Base-by-base conservation (phyloP, 163 green algal genomes). In the Coccomyxa subellipsoidea region DNA sequence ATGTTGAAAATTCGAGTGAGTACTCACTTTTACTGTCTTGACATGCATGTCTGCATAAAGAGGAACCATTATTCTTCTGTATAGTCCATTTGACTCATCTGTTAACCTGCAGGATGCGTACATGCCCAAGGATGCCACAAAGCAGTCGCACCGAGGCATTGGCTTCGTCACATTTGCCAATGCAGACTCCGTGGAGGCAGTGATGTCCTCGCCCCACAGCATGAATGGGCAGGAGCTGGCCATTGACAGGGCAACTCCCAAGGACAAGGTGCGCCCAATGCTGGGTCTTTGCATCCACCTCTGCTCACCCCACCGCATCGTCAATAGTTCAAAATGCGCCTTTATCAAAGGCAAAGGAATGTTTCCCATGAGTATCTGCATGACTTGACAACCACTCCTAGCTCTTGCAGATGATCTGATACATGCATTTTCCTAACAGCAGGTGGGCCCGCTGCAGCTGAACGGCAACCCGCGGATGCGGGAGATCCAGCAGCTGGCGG, bases 151-250 rank as follows among this genome's bases (percentile, higher is more conserved):
- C 88, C 84, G 94, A 23, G 94, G 94, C 81, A 97, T 98, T 76
- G 94, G 94, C 0, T 98, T 98, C 80, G 92, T 98, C 23, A 97
- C 94, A 0, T 82, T 82, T 38, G n/a, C 76, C 10, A 35, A n/a
- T 34, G 21, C 83, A 31, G 71, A 81, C 29, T 77, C 84, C 39
- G 85, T 89, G 32, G 87, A 89, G 36, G 27, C 70, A 25, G 90
- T 95, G 27, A 95, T 96, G 90, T 87, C 91, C 0, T 84, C 80
- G 35, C 92, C 92, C 75, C 94, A 97, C 85, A 81, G 83, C 77
- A 87, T 98, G 76, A 91, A 94, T 47, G 94, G 93, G 32, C 92
- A 95, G 72, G 94, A 98, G 83, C 90, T 98, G 18, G 94, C 94
- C 29, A 94, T 98, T 27, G 93, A 98, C 86, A 80, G 93, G 10